Conservation (phyloP, 495 filamentous ascomycete species). For the Cryomyces minteri region DNA sequence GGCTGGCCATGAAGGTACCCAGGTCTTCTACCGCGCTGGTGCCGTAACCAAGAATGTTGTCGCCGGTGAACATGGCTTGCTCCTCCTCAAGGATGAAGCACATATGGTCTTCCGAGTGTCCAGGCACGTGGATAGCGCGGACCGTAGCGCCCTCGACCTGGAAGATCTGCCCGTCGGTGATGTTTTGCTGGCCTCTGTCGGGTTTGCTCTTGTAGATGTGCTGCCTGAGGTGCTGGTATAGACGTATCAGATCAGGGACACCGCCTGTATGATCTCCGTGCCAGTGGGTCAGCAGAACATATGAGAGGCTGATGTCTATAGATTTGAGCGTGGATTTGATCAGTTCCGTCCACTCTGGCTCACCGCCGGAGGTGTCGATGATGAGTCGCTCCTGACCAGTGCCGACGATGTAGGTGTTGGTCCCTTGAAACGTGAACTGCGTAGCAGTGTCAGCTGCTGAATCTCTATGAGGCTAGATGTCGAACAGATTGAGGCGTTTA, state of each 20-base stretch:
- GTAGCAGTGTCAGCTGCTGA: background rate
- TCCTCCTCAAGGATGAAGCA: slow-evolving; percentile 24
- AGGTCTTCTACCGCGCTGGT: slow-evolving; percentile 22
- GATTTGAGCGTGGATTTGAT: slow-evolving; percentile 8
- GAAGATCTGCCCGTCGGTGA: slow-evolving; percentile 28
- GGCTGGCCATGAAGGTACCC: slow-evolving; percentile 19
- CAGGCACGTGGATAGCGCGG: slow-evolving; percentile 22
- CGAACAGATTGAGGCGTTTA: slow-evolving; percentile 16
- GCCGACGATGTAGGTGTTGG: slow-evolving; percentile 78
- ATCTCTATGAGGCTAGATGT: too few relatives aligned
- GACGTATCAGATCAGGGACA: slow-evolving; percentile 5
- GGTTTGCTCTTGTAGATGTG: slow-evolving; percentile 29
- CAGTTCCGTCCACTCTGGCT: slow-evolving; percentile 19
- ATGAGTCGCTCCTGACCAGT: slow-evolving; percentile 47
- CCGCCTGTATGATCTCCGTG: slow-evolving; percentile 12
- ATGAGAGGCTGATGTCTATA: background rate
- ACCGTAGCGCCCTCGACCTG: slow-evolving; percentile 23
- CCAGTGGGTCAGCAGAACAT: slow-evolving; percentile 9
- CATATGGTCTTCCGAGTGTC: slow-evolving; percentile 29
- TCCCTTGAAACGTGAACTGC: slow-evolving; percentile 41
- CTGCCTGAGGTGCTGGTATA: slow-evolving; percentile 6
- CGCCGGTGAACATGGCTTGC: slow-evolving; percentile 10
- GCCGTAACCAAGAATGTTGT: slow-evolving; percentile 28
- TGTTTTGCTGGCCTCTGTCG: slow-evolving; percentile 27
- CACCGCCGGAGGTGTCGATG: slow-evolving; percentile 65